Conservation (phyloP, 2,329 filamentous ascomycete species). For the Alternaria longipes region DNA sequence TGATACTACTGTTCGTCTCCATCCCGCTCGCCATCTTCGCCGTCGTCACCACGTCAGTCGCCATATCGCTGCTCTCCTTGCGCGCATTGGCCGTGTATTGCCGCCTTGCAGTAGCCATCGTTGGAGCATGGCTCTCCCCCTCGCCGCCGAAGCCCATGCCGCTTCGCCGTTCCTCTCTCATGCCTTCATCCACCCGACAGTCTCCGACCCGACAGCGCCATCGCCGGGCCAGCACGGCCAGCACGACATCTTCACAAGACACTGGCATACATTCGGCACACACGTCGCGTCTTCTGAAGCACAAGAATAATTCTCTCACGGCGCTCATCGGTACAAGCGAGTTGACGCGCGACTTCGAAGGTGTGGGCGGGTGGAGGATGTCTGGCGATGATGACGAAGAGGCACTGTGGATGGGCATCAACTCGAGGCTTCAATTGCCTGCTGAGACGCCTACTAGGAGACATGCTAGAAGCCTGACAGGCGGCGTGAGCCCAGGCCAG, state of each 20-base stretch:
- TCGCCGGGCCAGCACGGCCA: slow-evolving; percentile 36
- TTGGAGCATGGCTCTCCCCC: slow-evolving; percentile 49
- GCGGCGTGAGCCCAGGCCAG: slow-evolving; percentile 39
- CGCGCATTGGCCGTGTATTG: slow-evolving; percentile 55
- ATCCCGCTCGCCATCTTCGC: slow-evolving; percentile 53
- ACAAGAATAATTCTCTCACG: slow-evolving; percentile 48
- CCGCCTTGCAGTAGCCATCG: slow-evolving; percentile 53
- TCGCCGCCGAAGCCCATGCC: slow-evolving; percentile 27
- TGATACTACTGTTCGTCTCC: slow-evolving; percentile 49
- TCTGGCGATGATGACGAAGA: slow-evolving; percentile 53
- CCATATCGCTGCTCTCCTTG: slow-evolving; percentile 50
- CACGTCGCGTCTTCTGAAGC: slow-evolving; percentile 25
- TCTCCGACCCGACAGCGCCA: slow-evolving; percentile 39
- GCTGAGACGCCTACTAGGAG: slow-evolving; percentile 37
- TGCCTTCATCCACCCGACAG: slow-evolving; percentile 21
- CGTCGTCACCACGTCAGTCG: slow-evolving; percentile 50
- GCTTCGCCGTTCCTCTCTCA: slow-evolving; percentile 20
- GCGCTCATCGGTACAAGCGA: slow-evolving; percentile 46
- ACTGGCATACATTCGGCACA: slow-evolving; percentile 23
- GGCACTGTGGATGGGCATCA: slow-evolving; percentile 56
- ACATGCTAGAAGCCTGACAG: slow-evolving; percentile 47
- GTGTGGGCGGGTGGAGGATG: slow-evolving; percentile 54
- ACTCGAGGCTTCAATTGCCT: slow-evolving; percentile 53
- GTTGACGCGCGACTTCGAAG: slow-evolving; percentile 54
- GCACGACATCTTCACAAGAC: slow-evolving; percentile 33